phyloP scores from a whole-genome alignment of 805 yeast genomes.

The Komagataella ulmi region DNA sequence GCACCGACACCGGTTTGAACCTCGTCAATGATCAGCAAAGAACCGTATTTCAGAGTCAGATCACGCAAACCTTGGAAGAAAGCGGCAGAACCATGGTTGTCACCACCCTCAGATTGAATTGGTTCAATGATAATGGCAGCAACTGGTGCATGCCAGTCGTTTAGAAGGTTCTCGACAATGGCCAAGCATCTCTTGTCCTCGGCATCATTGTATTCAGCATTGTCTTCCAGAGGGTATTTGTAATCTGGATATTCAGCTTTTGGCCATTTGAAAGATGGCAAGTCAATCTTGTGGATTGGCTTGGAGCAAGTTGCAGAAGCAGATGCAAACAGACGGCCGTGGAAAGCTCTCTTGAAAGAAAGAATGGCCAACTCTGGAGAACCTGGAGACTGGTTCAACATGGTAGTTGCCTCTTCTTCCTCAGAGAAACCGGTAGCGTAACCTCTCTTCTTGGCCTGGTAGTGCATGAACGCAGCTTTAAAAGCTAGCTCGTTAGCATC shows the following conservation, averaged over 20 bases:
- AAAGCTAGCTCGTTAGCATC: constrained; percentile 61
- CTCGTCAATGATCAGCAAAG: constrained; percentile 55
- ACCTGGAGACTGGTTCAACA: constrained; percentile 40
- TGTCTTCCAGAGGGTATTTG: constrained; percentile 68
- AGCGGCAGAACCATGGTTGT: constrained; percentile 50
- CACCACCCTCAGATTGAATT: constrained; percentile 68
- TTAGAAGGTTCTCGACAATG: constrained; percentile 26
- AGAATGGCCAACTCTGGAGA: constrained; percentile 37
- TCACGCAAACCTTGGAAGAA: constrained; percentile 55
- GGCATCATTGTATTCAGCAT: constrained; percentile 34
- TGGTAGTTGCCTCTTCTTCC: constrained; percentile 32
- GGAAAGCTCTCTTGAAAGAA: constrained; percentile 42
- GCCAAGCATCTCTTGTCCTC: constrained; percentile 36
- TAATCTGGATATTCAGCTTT: constrained; percentile 61
- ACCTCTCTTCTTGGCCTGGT: constrained; percentile 41
- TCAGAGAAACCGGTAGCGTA: constrained; percentile 22
- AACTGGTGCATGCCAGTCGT: constrained; percentile 25
- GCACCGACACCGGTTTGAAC: constrained; percentile 71
- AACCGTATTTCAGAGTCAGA: constrained; percentile 40
- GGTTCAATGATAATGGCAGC: constrained; percentile 47
- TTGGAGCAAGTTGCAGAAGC: constrained; percentile 42
- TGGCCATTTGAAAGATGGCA: constrained; percentile 51
- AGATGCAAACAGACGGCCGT: constrained; percentile 43
- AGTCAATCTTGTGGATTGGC: constrained; percentile 43
- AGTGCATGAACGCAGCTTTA: constrained; percentile 60